phyloP scores from a whole-genome alignment of 306 rosid species.

The Aeschynomene evenia region DNA sequence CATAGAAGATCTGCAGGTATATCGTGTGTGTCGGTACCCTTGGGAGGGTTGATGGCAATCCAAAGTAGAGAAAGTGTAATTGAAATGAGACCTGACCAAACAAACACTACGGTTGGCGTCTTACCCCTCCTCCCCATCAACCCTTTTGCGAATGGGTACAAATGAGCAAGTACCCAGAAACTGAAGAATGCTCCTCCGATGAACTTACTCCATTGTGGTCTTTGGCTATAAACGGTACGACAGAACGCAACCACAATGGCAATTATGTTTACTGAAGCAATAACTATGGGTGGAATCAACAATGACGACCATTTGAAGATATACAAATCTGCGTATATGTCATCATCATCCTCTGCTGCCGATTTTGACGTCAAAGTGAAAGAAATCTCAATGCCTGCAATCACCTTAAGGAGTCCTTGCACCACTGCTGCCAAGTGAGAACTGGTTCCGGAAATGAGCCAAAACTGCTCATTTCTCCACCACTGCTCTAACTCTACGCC shows the following conservation, averaged over 20 bases:
- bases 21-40: background rate
- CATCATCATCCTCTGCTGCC: constrained; percentile 35
- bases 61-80: constrained; percentile 49
- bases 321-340: constrained; percentile 46
- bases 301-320: constrained; percentile 49
- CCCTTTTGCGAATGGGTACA: constrained; percentile 60
- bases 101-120: constrained; percentile 52
- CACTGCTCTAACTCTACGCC: constrained; percentile 49
- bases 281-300: constrained; percentile 51
- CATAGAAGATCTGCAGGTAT: constrained; percentile 29
- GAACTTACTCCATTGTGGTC: constrained; percentile 50
- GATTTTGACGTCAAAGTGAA: constrained; percentile 51
- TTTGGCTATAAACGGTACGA: constrained; percentile 35
- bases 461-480: constrained; percentile 63
- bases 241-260: constrained; percentile 42
- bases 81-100: constrained; percentile 61
- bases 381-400: constrained; percentile 56
- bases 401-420: constrained; percentile 49
- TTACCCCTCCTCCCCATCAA: constrained; percentile 59
- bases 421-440: constrained; percentile 53
- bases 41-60: constrained; percentile 44
- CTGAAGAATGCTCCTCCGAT: constrained; percentile 58
- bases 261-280: constrained; percentile 46
- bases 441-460: constrained; percentile 56
- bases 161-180: constrained; percentile 56